phyloP scores from a whole-genome alignment of 176 grass and related monocot genomes.

The Musa acuminata region DNA sequence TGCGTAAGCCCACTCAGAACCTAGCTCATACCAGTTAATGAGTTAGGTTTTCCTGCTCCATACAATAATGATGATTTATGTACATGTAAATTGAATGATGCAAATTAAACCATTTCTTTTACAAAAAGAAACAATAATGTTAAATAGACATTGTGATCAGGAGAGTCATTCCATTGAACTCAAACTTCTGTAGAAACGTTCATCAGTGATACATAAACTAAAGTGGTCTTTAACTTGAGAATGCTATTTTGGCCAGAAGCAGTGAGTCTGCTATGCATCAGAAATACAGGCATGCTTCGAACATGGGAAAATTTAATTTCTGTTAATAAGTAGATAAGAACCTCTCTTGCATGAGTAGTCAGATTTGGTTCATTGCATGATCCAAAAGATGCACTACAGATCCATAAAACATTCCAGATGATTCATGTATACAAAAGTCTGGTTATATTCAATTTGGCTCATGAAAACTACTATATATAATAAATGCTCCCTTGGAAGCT shows the following conservation, averaged over 20 bases:
- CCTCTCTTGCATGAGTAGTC: not conserved
- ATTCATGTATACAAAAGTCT: too few species aligned
- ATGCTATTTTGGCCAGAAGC: not conserved
- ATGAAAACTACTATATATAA: too few species aligned
- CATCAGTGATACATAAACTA: not conserved
- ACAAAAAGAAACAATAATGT: not conserved
- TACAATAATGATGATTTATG: slow-evolving; percentile 45
- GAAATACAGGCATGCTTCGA: not conserved
- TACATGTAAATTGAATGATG: slow-evolving; percentile 9
- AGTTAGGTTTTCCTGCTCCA: slow-evolving; percentile 91
- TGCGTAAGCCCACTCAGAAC: slow-evolving; percentile 89
- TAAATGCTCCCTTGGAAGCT: too few species aligned
- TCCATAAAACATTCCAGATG: too few species aligned
- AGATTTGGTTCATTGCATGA: not conserved
- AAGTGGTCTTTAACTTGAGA: not conserved
- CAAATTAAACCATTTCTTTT: not conserved
- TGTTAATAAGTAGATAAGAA: not conserved
- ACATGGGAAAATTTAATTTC: not conserved
- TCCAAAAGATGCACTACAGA: not conserved
- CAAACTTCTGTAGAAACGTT: not conserved
- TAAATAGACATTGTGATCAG: not conserved
- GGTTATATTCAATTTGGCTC: too few species aligned
- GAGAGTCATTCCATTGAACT: not conserved
- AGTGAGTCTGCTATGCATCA: too few species aligned
- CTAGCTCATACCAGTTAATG: slow-evolving; percentile 95